Evolutionary conservation across 768 basidiomycete species (phyloP), one percentile per base, ranked within the genome.

Genomic region (Clathrus columnatus): DNA sequence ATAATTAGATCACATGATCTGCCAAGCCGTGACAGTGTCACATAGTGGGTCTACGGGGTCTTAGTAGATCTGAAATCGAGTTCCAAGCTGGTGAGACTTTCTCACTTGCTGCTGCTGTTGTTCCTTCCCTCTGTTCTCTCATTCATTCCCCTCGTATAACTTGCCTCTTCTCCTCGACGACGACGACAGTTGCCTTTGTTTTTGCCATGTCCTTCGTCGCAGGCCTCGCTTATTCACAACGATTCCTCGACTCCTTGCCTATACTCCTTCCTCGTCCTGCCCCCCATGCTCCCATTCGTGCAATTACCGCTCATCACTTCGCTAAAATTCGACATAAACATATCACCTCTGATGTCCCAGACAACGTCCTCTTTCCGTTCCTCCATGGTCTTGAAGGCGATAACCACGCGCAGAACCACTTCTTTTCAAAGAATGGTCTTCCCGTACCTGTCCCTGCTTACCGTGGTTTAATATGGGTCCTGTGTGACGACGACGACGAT

Each of bases 351-450:
- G 87, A 93, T 68, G 81, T 88, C 1, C 85, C 86, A 0, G 91
- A 95, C 70, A 74, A 76, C 41, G 77, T 85, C 61, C 79, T 93
- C 56, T 95, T 95, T 67, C 91, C 91, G 0, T 95, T 92, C 70
- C 71, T 91, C 16, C 91, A 93, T 63, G 88, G 91, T 44, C 75
- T 93, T 58, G 91, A 93, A 63, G 84, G 88, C 60, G 77, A 83
- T 57, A 90, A 91, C 64, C 69, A 78, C 16, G 82, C 83, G 0
- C 91, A 91, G 71, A 89, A 87, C 63, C 74, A 77, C 20, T 93
- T 93, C 75, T 94, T 94, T 65, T 75, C 79, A 10, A 64, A 75
- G 8, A 17, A 57, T 50, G 30, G 55, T 50, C 14, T 58, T 59
- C 23, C 58, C 43, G 52, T 63, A 28, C 50, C 67, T 68, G 5